Base-by-base conservation (phyloP, 192 early-diverging fungal genomes). In the Backusella tuberculispora region DNA sequence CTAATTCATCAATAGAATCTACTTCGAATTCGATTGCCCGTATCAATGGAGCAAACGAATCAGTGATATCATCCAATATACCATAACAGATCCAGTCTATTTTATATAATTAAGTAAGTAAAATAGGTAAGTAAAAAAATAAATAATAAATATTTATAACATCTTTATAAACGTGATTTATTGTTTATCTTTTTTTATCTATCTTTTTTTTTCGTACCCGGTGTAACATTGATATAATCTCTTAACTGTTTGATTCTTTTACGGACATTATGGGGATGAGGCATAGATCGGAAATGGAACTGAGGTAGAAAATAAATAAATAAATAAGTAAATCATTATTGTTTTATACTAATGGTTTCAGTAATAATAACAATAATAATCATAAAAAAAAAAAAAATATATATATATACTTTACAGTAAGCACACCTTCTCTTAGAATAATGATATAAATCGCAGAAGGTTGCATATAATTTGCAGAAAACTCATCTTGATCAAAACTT, bases 61-160 rank as follows among this genome's bases (percentile, higher is more conserved):
- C 98, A 5, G 95, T 96, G 63, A 99, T 94, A 75, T 97, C 96
- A 83, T 99, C 97, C 77, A 99, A 89, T 6, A 99, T 80, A 0
- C 96, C 96, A 78, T 99, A 99, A 85, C 94, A 95, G 69, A 99
- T 92, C 97, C 97, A 99, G 80, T 99, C 97, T 76, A 85, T 24
- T n/a, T n/a, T n/a, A n/a, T n/a, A n/a, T n/a, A n/a, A n/a, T n/a
- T n/a, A n/a, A n/a, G n/a, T n/a, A n/a, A n/a, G n/a, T n/a, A n/a
- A n/a, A n/a, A n/a, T n/a, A n/a, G n/a, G n/a, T n/a, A n/a, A n/a
- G n/a, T n/a, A n/a, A 37, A 7, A 6, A 17, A 26, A 47, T 29
- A 47, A 43, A 34, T 5, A 68, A 5, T 24, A n/a, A n/a, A n/a
- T n/a, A n/a, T n/a, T n/a, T n/a, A n/a, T n/a, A n/a, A n/a, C n/a